These are phyloP conservation scores for Phylloporus arenicola DNA, from an alignment of 768 basidiomycete species.

Conservation along the genomic window DNA sequence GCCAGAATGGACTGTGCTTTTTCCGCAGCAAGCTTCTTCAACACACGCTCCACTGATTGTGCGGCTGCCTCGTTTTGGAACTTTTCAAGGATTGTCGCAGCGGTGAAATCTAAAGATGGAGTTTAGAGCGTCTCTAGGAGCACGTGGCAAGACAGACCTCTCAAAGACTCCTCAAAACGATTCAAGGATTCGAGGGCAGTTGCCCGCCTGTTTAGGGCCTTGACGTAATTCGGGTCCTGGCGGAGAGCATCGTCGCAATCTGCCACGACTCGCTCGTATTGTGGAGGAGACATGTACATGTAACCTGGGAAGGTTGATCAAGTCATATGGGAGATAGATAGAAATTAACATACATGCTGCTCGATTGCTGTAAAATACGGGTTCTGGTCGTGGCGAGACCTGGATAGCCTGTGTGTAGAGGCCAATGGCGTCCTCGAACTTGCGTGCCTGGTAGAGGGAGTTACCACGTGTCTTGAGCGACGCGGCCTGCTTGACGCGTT, in stretches of 20 bases:
- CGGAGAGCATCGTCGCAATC: constrained; percentile 89
- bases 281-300: constrained; percentile 83
- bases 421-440: constrained; percentile 54
- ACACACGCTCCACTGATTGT: constrained; percentile 82
- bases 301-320: constrained; percentile 51
- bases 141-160: constrained; percentile 47
- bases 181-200: constrained; percentile 76
- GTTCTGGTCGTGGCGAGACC: constrained; percentile 71
- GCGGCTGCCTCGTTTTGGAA: constrained; percentile 81
- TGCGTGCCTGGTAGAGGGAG: constrained; percentile 56
- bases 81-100: constrained; percentile 91
- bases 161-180: constrained; percentile 67
- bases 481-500: constrained; percentile 57
- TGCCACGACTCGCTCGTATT: constrained; percentile 72
- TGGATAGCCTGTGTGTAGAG: constrained; percentile 73
- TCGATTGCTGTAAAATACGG: constrained; percentile 95
- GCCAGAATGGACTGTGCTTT: constrained; percentile 69
- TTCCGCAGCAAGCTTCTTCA: constrained; percentile 73
- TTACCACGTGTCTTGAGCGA: constrained; percentile 71
- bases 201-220: constrained; percentile 86
- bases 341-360: constrained; percentile 70
- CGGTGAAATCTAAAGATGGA: constrained; percentile 72
- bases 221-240: constrained; percentile 81
- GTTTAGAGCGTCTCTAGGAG: background rate
- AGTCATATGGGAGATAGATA: background rate